A percentile compares a stretch with the other conserved stretches of the same genome.
Conservation (phyloP, 208 protist species). For the Kentomonas sorsogonicus region DNA sequence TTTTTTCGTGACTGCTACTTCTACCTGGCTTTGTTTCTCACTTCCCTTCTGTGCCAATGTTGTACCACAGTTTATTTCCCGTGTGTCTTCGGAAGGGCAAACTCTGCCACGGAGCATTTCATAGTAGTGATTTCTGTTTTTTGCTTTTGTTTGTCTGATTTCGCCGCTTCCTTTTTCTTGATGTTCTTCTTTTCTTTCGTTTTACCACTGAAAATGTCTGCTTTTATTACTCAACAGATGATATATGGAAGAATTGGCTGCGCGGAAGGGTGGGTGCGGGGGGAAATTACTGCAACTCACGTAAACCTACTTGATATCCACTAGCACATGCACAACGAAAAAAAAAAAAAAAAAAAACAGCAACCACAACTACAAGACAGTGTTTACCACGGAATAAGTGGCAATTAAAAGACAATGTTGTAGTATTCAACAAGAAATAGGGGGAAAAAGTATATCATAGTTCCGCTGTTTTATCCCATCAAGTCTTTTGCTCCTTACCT, state of each 20-base stretch:
- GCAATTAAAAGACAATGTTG: conserved; percentile 1
- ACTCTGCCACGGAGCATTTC: too few species aligned
- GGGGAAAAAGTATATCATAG: background rate
- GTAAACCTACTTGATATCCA: background rate
- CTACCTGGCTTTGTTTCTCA: background rate
- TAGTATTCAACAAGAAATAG: background rate
- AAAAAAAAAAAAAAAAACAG: background rate
- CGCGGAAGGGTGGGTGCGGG: background rate
- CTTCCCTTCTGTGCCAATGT: too few species aligned
- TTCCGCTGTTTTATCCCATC: background rate
- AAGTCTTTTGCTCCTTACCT: background rate
- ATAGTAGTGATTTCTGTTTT: background rate
- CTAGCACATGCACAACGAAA: background rate
- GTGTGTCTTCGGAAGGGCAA: too few species aligned
- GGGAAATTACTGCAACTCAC: background rate
- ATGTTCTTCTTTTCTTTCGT: too few species aligned
- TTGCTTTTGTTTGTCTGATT: background rate
- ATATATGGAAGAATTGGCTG: background rate
- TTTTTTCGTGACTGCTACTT: background rate
- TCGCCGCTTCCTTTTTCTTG: background rate
- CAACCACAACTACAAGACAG: background rate
- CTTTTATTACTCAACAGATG: background rate
- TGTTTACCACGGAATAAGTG: background rate
- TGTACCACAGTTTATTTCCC: too few species aligned
- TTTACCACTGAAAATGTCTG: background rate